These are phyloP conservation scores for Breviolum minutum DNA, from an alignment of 73 alveolate species.

Conservation along the genomic window DNA sequence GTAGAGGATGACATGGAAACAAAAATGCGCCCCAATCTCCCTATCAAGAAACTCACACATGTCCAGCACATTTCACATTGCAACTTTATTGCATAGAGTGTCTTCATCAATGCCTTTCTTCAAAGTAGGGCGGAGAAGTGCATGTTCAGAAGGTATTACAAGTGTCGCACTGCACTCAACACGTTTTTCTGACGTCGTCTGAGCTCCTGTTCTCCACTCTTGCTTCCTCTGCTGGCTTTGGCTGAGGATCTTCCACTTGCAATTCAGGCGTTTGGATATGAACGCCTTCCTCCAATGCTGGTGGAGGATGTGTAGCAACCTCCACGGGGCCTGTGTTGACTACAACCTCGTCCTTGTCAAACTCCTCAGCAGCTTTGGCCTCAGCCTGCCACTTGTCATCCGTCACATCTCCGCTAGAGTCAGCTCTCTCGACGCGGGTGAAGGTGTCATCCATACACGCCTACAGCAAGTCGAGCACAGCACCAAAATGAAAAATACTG, in stretches of 20 bases:
- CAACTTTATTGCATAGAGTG: no score
- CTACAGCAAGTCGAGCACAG: neutral
- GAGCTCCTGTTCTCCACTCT: neutral
- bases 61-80: no score
- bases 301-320: neutral
- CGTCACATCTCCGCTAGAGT: neutral
- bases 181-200: neutral
- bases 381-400: neutral
- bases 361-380: neutral
- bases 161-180: no score
- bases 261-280: neutral
- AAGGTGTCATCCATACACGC: constrained; percentile 14
- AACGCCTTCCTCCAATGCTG: neutral
- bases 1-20: neutral
- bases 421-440: neutral
- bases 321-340: constrained; percentile 36
- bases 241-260: neutral
- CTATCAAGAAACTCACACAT: no score
- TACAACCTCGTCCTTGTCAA: neutral
- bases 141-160: no score
- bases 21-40: neutral
- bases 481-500: neutral
- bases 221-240: neutral
- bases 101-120: no score
- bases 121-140: no score